Evolutionary conservation across 148 eudicot species (phyloP), one percentile per base, ranked within the genome.

Genomic region (Polygonum maritimum): DNA sequence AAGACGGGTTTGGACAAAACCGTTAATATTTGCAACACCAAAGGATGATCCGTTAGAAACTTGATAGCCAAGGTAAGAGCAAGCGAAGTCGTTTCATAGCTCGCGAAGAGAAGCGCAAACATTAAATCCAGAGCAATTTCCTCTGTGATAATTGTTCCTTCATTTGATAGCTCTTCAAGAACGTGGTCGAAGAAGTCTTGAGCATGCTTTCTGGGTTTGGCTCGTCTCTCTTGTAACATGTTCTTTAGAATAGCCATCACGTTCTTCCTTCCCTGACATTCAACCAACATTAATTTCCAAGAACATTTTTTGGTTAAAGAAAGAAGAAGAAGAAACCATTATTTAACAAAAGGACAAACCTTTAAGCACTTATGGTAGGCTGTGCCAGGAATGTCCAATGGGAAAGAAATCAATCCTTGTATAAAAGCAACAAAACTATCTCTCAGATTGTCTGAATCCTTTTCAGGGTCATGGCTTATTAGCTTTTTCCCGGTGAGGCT

Each of bases 91-190:
- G 98, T 92, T 84, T 92, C 98, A 71, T 84, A 92, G 90, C 96
- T 94, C 33, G 98, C 98, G 71, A 94, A 94, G 67, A 94, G 88
- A 49, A 94, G 88, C 75, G 86, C 96, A 78, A 94, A 94, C 96
- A 94, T 94, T 77, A 94, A 86, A 75, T 94, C 98, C 81, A 94
- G 79, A 71, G 92, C 96, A 33, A 94, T 89, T 76, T 84, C 91
- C 76, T 94, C 97, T 51, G 98, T 89, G 40, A 94, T 87, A n/a
- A 83, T 75, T 35, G 98, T 85, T 60, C 75, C 88, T 76, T 90
- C 83, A 78, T 84, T 85, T 11, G 81, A 63, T 18, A 94, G 85
- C 76, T 94, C 98, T 76, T 86, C 89, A 48, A 94, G 91, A 45
- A 94, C 96, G 78, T 85, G 82, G 52, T 94, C 98, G 74, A 83